Evolutionary conservation across 139 green algal species (phyloP).

Genomic region (Tetradesmus lagerheimii): DNA sequence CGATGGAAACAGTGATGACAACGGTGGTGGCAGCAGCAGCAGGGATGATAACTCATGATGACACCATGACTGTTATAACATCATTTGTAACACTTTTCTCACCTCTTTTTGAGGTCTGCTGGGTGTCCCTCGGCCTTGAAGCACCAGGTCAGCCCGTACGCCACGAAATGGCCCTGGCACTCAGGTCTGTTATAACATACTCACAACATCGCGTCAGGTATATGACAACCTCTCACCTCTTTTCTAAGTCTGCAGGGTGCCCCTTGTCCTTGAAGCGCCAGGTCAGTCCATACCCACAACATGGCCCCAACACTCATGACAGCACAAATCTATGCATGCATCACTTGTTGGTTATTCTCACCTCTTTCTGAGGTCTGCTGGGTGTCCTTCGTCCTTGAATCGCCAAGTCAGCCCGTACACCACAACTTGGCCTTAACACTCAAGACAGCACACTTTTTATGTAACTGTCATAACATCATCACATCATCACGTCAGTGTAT

Average conservation of each 20-base stretch:
- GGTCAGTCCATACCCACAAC: slow-evolving; percentile 48
- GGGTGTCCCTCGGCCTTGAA: slow-evolving; percentile 33
- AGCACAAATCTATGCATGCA: too few species aligned
- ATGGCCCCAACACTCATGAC: too few species aligned
- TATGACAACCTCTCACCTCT: slow-evolving; percentile 1
- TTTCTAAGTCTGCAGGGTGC: background rate
- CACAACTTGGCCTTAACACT: background rate
- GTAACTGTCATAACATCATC: background rate
- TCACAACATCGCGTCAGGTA: background rate
- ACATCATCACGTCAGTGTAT: background rate
- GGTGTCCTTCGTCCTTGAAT: slow-evolving; percentile 32
- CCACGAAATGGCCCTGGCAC: background rate
- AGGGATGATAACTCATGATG: too few species aligned
- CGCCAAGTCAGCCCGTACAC: slow-evolving; percentile 48
- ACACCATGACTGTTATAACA: background rate
- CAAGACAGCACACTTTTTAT: too few species aligned
- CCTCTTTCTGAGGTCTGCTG: background rate
- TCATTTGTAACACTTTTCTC: slow-evolving; percentile 35
- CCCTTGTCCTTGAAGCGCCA: slow-evolving; percentile 50
- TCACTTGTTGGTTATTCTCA: background rate
- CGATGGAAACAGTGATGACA: too few species aligned
- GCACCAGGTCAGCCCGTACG: slow-evolving; percentile 48
- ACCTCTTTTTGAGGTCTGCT: slow-evolving; percentile 12
- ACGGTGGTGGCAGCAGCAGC: too few species aligned
- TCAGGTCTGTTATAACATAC: background rate